Conservation (phyloP, 192 early-diverging fungal species). For the Phlyctochytrium arcticum region DNA sequence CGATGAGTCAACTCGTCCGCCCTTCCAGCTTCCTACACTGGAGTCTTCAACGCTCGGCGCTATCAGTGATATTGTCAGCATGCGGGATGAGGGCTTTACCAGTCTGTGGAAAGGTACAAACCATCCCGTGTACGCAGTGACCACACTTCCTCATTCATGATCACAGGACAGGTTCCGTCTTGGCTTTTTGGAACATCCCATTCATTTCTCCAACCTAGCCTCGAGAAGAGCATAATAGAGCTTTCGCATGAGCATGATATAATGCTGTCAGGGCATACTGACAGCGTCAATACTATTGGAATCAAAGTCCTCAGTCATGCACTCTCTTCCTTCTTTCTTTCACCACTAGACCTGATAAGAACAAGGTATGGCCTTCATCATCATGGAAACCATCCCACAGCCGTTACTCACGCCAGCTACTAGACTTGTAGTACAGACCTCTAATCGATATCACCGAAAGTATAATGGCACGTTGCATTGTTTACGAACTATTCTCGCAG, state of each 20-base stretch:
- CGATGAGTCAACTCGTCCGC: constrained; percentile 42
- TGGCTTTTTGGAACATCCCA: constrained; percentile 76
- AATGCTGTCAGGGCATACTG: constrained; percentile 6
- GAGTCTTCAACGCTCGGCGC: constrained; percentile 25
- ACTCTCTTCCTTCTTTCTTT: constrained; percentile 72
- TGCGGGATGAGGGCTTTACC: constrained; percentile 38
- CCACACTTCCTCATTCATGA: not conserved
- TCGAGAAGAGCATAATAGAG: constrained; percentile 45
- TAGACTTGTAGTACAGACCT: constrained; percentile 82
- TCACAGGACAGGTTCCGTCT: constrained; percentile 60
- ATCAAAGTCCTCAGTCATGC: constrained; percentile 74
- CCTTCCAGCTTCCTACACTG: constrained; percentile 45
- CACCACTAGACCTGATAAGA: constrained; percentile 82
- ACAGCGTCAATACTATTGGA: constrained; percentile 24
- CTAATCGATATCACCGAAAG: constrained; percentile 75
- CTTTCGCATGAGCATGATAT: constrained; percentile 20
- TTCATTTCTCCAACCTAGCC: constrained; percentile 68
- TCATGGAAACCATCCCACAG: not conserved
- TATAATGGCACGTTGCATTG: constrained; percentile 72
- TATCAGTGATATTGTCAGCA: constrained; percentile 22
- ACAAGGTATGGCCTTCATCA: constrained; percentile 57
- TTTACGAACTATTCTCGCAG: constrained; percentile 68
- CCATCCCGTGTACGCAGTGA: not conserved
- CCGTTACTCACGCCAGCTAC: not conserved
- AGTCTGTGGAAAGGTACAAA: constrained; percentile 51